Base-by-base conservation (phyloP, 371 early-diverging fungal genomes). In the Syncephalastrum monosporum region DNA sequence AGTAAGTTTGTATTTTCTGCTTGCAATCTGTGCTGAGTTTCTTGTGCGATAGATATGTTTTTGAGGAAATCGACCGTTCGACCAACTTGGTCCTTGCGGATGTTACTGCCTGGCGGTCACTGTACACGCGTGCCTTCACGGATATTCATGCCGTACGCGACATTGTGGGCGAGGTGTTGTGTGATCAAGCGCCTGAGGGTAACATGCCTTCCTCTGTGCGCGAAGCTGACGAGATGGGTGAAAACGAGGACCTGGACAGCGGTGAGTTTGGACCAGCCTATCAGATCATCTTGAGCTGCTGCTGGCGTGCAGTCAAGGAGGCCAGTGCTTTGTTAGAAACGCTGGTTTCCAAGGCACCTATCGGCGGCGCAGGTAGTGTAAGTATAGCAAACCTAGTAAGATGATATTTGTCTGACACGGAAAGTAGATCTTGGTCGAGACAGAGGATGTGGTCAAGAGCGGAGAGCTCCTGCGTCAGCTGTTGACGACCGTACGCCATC, bases 271-370 rank as follows among this genome's bases (percentile, higher is more conserved):
- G 86, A 0, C 88, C 88, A 7, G 88, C 86, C 42, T 90, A 87
- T 58, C 97, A 96, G 66, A 80, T 92, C 17, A 88, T 95, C 42
- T 66, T 95, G 53, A 91, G 91, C 57, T 92, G 87, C 62, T 94
- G 96, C 68, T 97, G 95, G 91, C 82, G 96, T 55, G 92, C 93
- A 13, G 84, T 96, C 53, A 96, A 95, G 65, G 93, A 93, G 64
- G 91, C 92, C 12, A 83, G 77, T 47, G 65, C 80, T 2, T 53
- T 79, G 15, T 48, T 79, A 24, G 71, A 76, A 44, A 73, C 69
- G 10, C 69, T 79, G 13, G 56, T 75, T n/a, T 55, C 68, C 0
- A 58, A 67, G 47, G 69, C 71, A 16, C 74, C 79, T 16, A 57
- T 65, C n/a, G 38, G 58, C 15, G 16, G 44, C 49, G 29, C 53